These are phyloP conservation scores for Hygrocybe coccinea DNA, from an alignment of 768 basidiomycete species.

Conservation along the genomic window DNA sequence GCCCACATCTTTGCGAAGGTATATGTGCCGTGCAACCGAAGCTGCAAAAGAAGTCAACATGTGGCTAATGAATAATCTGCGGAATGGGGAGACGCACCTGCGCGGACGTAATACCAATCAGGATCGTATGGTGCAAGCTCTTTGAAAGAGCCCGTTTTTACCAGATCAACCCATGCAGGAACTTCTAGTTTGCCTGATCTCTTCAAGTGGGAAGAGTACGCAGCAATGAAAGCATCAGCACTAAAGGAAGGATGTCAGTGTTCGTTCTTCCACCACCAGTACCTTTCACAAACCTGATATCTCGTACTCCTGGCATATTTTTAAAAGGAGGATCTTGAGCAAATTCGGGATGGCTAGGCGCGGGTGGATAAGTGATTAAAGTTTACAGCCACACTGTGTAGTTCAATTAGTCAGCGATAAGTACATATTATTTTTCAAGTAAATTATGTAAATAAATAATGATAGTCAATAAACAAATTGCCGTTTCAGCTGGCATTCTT, in stretches of 20 bases:
- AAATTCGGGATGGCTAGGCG: neutral
- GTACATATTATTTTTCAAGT: no score
- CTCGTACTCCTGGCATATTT: conserved; percentile 80
- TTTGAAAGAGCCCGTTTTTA: conserved; percentile 97
- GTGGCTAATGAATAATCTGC: neutral
- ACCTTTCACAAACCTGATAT: conserved; percentile 55
- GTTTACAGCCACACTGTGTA: conserved; percentile 34
- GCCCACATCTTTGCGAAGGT: conserved; percentile 96
- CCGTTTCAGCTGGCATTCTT: no score
- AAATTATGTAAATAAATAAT: no score
- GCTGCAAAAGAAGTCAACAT: conserved; percentile 43
- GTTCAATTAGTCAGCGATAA: conserved; percentile 11
- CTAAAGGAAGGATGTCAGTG: conserved; percentile 41
- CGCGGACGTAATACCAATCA: conserved; percentile 99
- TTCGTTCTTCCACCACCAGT: conserved; percentile 17
- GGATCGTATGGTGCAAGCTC: conserved; percentile 99
- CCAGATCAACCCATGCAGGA: conserved; percentile 96
- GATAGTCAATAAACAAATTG: no score
- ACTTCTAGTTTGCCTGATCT: conserved; percentile 99
- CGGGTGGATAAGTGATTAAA: neutral
- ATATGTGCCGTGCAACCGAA: conserved; percentile 97
- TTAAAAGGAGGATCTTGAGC: conserved; percentile 12
- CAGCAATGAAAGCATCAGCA: conserved; percentile 89
- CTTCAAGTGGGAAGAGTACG: conserved; percentile 95
- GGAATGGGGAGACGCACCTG: conserved; percentile 59